Evolutionary conservation across 1,139 yeast genomes (phyloP).

Genomic region (Geotrichum histeridarum): DNA sequence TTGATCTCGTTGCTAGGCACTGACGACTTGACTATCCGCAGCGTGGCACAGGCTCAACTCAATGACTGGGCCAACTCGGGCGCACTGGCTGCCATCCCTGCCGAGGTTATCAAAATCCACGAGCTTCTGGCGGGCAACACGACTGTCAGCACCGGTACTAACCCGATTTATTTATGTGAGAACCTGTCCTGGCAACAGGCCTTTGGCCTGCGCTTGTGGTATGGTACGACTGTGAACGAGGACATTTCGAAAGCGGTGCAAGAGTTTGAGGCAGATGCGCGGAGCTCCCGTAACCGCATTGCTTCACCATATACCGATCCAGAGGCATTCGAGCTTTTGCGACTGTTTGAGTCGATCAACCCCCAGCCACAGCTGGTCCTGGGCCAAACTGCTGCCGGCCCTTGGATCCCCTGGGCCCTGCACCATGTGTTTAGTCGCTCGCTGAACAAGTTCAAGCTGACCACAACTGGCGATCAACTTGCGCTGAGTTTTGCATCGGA

Average conservation of each 20-base stretch:
- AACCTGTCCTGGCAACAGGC: conserved; percentile 64
- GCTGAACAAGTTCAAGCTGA: conserved; percentile 20
- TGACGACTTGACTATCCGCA: conserved; percentile 47
- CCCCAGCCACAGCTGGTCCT: conserved; percentile 27
- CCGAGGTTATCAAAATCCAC: conserved; percentile 52
- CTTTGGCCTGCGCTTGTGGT: conserved; percentile 56
- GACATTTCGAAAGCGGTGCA: conserved; percentile 39
- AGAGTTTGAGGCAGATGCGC: conserved; percentile 30
- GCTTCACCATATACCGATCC: conserved; percentile 30
- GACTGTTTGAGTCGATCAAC: conserved; percentile 42
- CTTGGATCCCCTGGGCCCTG: conserved; percentile 53
- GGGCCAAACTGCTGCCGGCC: conserved; percentile 30
- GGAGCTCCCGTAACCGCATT: conserved; percentile 22
- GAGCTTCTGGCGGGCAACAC: conserved; percentile 57
- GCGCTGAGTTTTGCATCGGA: conserved; percentile 51
- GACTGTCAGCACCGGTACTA: conserved; percentile 28
- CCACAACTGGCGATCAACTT: conserved; percentile 43
- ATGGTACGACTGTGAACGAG: conserved; percentile 46
- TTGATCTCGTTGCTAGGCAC: conserved; percentile 68
- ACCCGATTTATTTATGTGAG: conserved; percentile 38
- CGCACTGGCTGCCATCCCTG: conserved; percentile 46
- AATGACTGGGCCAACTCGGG: conserved; percentile 56
- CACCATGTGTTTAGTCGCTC: conserved; percentile 41
- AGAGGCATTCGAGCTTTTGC: conserved; percentile 34
- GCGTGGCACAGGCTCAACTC: conserved; percentile 57